Evolutionary conservation across 805 yeast genomes (phyloP), one percentile per base, ranked within the genome.

Genomic region (Wickerhamiella lipophila): DNA sequence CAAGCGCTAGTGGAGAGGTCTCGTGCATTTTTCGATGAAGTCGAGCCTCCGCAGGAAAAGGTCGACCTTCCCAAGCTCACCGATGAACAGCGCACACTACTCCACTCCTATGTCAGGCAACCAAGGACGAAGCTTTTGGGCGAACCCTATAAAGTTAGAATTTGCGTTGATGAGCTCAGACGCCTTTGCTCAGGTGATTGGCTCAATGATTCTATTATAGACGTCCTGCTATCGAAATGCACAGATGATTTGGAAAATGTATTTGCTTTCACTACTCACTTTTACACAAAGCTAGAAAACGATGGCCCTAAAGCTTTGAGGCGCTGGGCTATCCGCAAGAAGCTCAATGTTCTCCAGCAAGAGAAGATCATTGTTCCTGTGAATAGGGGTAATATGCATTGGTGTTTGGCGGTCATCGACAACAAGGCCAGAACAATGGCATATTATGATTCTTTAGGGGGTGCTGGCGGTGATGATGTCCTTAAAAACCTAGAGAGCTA

Each of bases 171-270:
- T 29, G 98, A 92, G 61, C 63, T 89, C 49, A 70, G 72, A 41
- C 86, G 96, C 0, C 68, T 92, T 29, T 65, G 72, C 7, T 83
- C 81, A 48, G 71, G 81, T 4, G 66, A 72, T 35, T 92, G 98
- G 98, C 71, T 92, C 26, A 92, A 92, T 61, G 98, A 92, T 64
- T 83, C 80, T 40, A 73, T 92, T 3, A 88, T 92, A 51, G 97
- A 92, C 60, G 81, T 79, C 56, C 89, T 81, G 61, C 68, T 88
- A 58, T 68, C 76, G 2, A 70, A 71, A 3, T 60, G 75, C 21
- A 59, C 39, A 4, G 36, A 23, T 15, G 27, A 18, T 4, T 16
- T 18, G 22, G 25, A 29, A 3, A 25, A 21, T 11, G 68, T 76
- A 1, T 85, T 78, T 58, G 78, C 81, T 2, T 92, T 89, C 69